Evolutionary conservation across 495 filamentous ascomycete genomes (phyloP), one percentile per base, ranked within the genome.

Genomic region (Tetracladium marchalianum): DNA sequence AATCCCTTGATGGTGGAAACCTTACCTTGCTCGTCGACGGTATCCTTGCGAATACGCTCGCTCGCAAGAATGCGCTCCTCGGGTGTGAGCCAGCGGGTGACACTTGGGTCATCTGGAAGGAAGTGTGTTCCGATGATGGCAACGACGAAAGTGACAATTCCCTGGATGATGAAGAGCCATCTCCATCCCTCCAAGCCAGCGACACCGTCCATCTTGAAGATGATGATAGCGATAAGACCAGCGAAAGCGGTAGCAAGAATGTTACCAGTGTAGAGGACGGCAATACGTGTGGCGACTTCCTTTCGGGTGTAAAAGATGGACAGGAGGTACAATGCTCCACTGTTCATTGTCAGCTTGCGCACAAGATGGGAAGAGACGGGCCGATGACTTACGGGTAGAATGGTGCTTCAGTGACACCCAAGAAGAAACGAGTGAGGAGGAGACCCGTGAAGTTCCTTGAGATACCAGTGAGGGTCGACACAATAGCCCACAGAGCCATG

Each of bases 271-370:
- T 55, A 51, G 7, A 50, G 47, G 6, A 55, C 41, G 15, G 37
- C 67, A 61, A 76, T 81, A 24, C 77, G 71, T 31, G 77, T 62
- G 10, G 68, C 71, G 33, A 81, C 50, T 56, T 81, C 77, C 39
- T 68, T 68, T 46, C 68, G 68, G 1, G 77, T 79, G 50, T 81
- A 81, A 72, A 74, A 81, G 39, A 71, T 73, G 10, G 71, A 75
- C 0, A 81, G 66, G 47, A 75, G 78, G 52, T 75, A 78, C 8
- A 78, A 60, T 6, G 35, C 43, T 19, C 43, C 43, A 24, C 69
- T 67, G 50, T 27, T 27, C 3, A 7, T 27, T 27, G 22, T 27
- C 22, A 27, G 22, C 22, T 27, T 27, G 22, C 7, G 22, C 7
- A 27, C 22, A 27, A 36, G 62, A 68, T 4, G 65, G 58, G 2